A percentile compares a stretch with the other conserved stretches of the same genome.
phyloP scores from a whole-genome alignment of 2,329 filamentous ascomycete species.

The Pseudogymnoascus pannorum region DNA sequence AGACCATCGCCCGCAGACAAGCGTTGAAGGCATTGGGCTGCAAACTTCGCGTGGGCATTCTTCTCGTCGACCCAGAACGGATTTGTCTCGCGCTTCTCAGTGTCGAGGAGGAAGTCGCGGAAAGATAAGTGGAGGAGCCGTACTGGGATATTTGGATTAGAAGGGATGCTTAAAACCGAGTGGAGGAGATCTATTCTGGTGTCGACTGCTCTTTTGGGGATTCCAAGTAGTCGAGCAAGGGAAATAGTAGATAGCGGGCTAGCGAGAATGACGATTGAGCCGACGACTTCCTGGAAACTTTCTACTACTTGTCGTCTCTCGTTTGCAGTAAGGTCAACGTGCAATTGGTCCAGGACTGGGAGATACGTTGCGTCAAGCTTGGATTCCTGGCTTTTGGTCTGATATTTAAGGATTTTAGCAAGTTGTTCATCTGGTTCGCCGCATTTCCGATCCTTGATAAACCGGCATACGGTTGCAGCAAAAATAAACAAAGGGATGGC shows the following conservation, averaged over 20 bases:
- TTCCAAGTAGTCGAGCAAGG: conserved; percentile 18
- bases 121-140: conserved; percentile 24
- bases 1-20: conserved; percentile 25
- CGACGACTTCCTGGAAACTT: conserved; percentile 12
- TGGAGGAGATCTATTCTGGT: conserved; percentile 17
- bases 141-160: conserved; percentile 15
- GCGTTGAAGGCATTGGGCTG: conserved; percentile 25
- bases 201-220: conserved; percentile 13
- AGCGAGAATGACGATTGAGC: conserved; percentile 15
- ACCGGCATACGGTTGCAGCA: conserved; percentile 28
- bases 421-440: conserved; percentile 22
- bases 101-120: conserved; percentile 23
- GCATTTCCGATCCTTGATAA: conserved; percentile 21
- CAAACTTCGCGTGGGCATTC: conserved; percentile 23
- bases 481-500: conserved; percentile 32
- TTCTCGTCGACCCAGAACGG: conserved; percentile 27
- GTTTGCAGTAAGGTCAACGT: conserved; percentile 10
- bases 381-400: conserved; percentile 14
- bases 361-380: conserved; percentile 23
- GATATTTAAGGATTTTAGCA: conserved; percentile 20
- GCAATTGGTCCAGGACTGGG: conserved; percentile 18
- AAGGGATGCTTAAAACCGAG: conserved; percentile 22
- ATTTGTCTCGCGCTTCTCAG: neutral
- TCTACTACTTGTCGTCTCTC: conserved; percentile 7
- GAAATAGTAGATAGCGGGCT: conserved; percentile 18